phyloP scores from a whole-genome alignment of 306 rosid genomes.

The Neltuma alba region DNA sequence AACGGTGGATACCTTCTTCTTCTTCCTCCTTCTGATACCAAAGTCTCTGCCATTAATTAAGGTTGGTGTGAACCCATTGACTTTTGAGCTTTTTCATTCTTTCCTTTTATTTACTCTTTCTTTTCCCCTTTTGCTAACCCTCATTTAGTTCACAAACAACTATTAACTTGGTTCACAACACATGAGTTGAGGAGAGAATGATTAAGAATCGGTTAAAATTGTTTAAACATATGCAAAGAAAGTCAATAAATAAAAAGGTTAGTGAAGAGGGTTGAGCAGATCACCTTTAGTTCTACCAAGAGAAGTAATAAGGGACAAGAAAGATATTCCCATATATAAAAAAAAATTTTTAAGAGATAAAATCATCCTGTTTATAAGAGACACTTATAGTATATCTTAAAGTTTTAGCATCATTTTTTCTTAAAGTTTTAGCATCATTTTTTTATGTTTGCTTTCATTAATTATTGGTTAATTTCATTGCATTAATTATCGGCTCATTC shows the following conservation, averaged over 20 bases:
- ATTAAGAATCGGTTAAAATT: neutral
- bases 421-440: too few species aligned
- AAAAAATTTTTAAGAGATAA: too few species aligned
- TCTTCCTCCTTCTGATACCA: neutral
- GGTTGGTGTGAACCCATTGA: constrained; percentile 1
- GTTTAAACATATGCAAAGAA: neutral
- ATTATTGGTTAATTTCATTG: too few species aligned
- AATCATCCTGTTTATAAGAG: too few species aligned
- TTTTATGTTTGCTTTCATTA: too few species aligned
- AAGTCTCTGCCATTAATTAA: constrained; percentile 9
- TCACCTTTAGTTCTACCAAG: neutral
- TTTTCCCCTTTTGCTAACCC: neutral
- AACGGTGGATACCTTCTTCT: constrained; percentile 24
- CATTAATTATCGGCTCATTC: too few species aligned
- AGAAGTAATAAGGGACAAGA: neutral
- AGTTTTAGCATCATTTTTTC: too few species aligned
- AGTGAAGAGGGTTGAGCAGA: neutral
- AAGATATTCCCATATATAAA: too few species aligned
- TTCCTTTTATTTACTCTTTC: neutral
- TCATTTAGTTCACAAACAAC: neutral
- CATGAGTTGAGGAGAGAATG: neutral
- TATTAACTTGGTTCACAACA: too few species aligned
- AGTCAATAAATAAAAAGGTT: neutral
- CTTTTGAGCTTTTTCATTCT: neutral
- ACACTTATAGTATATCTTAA: too few species aligned